Conservation (phyloP, 805 yeast species). For the Kluyveromyces nonfermentans region DNA sequence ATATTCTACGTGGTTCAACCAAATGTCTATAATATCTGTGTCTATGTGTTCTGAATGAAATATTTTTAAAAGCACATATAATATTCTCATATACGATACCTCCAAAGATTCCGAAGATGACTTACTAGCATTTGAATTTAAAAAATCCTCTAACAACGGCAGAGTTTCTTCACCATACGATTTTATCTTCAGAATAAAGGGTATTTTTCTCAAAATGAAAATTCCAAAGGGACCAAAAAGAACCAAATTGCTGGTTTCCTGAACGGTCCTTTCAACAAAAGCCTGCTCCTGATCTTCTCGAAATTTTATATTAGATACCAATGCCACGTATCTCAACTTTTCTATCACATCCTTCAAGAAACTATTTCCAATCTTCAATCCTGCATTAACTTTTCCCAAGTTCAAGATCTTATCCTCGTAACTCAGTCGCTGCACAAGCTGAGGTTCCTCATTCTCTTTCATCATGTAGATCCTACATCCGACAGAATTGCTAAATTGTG, state of each 20-base stretch:
- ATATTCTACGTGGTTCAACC: constrained; percentile 12
- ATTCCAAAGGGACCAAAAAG: constrained; percentile 15
- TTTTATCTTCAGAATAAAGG: constrained; percentile 16
- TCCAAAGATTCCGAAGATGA: constrained; percentile 13
- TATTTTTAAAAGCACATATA: constrained; percentile 15
- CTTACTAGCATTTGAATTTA: background rate
- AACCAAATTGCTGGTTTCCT: constrained; percentile 12
- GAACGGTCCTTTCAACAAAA: constrained; percentile 12
- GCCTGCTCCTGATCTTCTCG: constrained; percentile 19
- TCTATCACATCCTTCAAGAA: constrained; percentile 13
- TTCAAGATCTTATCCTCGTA: background rate
- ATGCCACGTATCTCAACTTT: constrained; percentile 18
- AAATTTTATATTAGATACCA: constrained; percentile 12
- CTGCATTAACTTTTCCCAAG: background rate
- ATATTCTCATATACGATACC: constrained; percentile 12
- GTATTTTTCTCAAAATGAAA: constrained; percentile 10
- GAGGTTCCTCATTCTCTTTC: constrained; percentile 13
- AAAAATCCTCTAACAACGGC: constrained; percentile 10
- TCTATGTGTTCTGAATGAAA: constrained; percentile 20
- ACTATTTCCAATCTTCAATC: background rate
- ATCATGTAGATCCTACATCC: constrained; percentile 9
- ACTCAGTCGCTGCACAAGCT: constrained; percentile 11
- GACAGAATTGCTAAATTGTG: constrained; percentile 8
- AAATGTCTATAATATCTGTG: constrained; percentile 9
- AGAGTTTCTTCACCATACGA: constrained; percentile 17